These are phyloP conservation scores for Nicotiana tomentosiformis DNA, from an alignment of 257 asterid genomes.

Conservation along the genomic window DNA sequence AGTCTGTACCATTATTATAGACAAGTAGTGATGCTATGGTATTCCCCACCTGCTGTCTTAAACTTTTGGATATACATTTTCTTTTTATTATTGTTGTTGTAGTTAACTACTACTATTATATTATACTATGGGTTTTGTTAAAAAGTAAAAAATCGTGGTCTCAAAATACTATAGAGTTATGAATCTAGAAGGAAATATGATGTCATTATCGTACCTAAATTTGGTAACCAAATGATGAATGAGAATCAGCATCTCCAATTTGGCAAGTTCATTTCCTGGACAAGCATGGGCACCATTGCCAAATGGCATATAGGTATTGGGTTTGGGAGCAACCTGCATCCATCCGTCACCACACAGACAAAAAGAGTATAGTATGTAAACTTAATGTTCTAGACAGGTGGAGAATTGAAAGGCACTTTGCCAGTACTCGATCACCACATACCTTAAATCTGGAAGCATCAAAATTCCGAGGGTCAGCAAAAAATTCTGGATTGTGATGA, in stretches of 20 bases:
- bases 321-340: constrained; percentile 59
- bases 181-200: not conserved
- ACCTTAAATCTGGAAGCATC: constrained; percentile 84
- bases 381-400: constrained; percentile 19
- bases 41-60: not conserved
- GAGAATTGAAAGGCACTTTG: not conserved
- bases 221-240: constrained; percentile 64
- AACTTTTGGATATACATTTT: not conserved
- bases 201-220: constrained; percentile 41
- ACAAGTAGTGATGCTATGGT: not conserved
- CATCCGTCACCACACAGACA: constrained; percentile 23
- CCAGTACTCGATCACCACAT: constrained; percentile 6
- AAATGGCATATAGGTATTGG: constrained; percentile 89
- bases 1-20: not conserved
- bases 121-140: not conserved
- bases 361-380: not conserved
- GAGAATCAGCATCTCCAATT: constrained; percentile 63
- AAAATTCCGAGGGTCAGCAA: constrained; percentile 63
- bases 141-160: not conserved
- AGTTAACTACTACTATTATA: not conserved
- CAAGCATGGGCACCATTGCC: constrained; percentile 92
- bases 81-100: not conserved
- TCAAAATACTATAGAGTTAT: not conserved
- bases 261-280: constrained; percentile 90
- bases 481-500: constrained; percentile 83